Percentiles rank a stretch among this genome's conserved stretches.
Evolutionary conservation across 495 filamentous ascomycete species (phyloP).

Genomic region (Neurospora cerealis): DNA sequence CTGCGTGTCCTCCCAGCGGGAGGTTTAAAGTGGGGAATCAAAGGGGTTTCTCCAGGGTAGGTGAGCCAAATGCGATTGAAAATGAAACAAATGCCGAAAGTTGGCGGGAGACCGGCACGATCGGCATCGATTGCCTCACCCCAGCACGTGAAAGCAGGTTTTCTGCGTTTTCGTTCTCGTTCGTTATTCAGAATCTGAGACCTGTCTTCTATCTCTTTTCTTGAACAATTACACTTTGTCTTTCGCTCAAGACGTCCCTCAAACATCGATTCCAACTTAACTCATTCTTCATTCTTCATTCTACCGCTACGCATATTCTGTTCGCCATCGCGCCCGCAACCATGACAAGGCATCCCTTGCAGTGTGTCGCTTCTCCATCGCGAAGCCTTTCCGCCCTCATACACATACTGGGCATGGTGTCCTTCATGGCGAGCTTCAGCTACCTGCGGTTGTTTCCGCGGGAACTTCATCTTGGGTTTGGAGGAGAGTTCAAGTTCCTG

Average conservation of each 20-base stretch:
- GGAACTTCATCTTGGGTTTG: slow-evolving; percentile 56
- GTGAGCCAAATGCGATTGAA: background rate
- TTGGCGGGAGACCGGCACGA: background rate
- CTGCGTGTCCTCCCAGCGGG: background rate
- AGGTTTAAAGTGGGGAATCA: background rate
- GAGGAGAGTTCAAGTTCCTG: slow-evolving; percentile 77
- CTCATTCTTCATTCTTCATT: background rate
- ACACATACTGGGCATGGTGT: slow-evolving; percentile 60
- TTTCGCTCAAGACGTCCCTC: background rate
- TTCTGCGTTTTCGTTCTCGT: background rate
- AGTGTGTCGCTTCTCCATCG: slow-evolving; percentile 61
- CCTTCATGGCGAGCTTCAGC: slow-evolving; percentile 59
- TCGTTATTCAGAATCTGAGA: background rate
- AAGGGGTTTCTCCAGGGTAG: background rate
- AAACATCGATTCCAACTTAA: background rate
- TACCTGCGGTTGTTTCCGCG: slow-evolving; percentile 36
- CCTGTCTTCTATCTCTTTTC: background rate
- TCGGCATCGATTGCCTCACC: background rate
- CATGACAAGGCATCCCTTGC: slow-evolving; percentile 52
- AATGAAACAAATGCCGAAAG: background rate
- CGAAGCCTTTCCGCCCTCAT: slow-evolving; percentile 56
- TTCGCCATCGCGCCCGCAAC: background rate
- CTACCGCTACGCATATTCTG: background rate
- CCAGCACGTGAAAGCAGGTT: background rate
- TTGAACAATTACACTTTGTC: background rate